These are phyloP conservation scores for Physaria fendleri DNA, from an alignment of 345 rosid genomes.

Conservation along the genomic window DNA sequence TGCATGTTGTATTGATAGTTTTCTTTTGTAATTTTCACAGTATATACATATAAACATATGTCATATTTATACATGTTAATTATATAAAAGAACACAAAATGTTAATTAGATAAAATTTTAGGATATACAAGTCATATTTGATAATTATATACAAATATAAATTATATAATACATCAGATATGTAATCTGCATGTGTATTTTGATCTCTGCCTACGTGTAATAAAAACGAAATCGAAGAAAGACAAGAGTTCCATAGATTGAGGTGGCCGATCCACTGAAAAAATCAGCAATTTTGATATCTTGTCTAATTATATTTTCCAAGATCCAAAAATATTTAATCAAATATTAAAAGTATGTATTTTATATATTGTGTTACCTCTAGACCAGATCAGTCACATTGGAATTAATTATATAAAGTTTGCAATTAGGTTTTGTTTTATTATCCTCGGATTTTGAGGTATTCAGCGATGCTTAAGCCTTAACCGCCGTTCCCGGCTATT, in stretches of 20 bases:
- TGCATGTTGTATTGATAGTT: no score
- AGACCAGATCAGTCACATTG: slow-evolving; percentile 14
- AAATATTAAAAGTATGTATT: neutral
- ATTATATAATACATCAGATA: neutral
- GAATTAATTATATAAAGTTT: neutral
- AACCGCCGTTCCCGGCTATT: slow-evolving; percentile 32
- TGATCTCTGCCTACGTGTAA: slow-evolving; percentile 7
- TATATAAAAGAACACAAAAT: no score
- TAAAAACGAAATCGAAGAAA: slow-evolving; percentile 4
- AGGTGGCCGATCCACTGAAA: slow-evolving; percentile 26
- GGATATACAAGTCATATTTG: neutral
- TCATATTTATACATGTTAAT: no score
- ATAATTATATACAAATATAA: neutral
- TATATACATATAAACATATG: no score
- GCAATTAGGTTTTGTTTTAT: slow-evolving; percentile 6
- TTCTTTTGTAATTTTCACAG: no score
- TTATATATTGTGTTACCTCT: neutral
- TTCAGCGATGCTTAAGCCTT: slow-evolving; percentile 35
- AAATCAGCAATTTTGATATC: slow-evolving; percentile 28
- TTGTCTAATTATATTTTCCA: slow-evolving; percentile 8
- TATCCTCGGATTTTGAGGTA: slow-evolving; percentile 32
- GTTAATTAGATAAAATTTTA: neutral
- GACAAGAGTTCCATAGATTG: slow-evolving; percentile 27
- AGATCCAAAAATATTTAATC: slow-evolving; percentile 3
- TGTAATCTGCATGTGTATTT: slow-evolving; percentile 23